Percentiles rank a stretch among this genome's conserved stretches.
Evolutionary conservation across 2,329 filamentous ascomycete genomes (phyloP).

Genomic region (Aspergillus latus): DNA sequence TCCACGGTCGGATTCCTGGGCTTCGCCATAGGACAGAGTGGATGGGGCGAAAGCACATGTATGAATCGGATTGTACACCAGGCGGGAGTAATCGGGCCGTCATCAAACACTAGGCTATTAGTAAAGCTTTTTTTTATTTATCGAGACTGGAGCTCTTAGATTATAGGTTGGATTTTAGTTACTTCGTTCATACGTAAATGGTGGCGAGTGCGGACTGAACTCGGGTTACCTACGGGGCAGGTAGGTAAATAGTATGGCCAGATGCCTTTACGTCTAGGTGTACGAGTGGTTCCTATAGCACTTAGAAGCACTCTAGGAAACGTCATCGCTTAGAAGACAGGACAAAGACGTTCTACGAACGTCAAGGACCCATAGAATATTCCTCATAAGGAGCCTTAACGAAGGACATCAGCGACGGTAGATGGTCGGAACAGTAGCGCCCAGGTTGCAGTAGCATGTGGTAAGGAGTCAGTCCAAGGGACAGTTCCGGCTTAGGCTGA

Average conservation of each 20-base stretch:
- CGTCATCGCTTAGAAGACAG: not conserved
- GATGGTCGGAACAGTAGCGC: not conserved
- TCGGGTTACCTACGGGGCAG: no score
- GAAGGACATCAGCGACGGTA: not conserved
- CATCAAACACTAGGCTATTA: not conserved
- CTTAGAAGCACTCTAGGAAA: not conserved
- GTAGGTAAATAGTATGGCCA: not conserved
- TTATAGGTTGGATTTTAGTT: not conserved
- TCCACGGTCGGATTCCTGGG: not conserved
- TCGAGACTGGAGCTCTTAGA: not conserved
- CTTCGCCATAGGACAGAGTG: not conserved
- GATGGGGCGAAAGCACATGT: not conserved
- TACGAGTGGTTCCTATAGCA: no score
- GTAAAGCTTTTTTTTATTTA: no score
- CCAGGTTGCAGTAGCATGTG: not conserved
- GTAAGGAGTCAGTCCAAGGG: not conserved
- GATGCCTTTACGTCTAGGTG: not conserved
- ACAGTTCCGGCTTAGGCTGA: not conserved
- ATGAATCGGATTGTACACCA: not conserved
- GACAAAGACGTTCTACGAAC: not conserved
- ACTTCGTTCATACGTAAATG: conserved; percentile 5
- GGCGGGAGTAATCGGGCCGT: not conserved
- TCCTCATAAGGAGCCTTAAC: not conserved
- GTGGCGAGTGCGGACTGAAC: not conserved
- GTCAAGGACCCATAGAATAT: not conserved